Conservation (phyloP, 163 green algal genomes). For the Chlamydomonas reinhardtii region DNA sequence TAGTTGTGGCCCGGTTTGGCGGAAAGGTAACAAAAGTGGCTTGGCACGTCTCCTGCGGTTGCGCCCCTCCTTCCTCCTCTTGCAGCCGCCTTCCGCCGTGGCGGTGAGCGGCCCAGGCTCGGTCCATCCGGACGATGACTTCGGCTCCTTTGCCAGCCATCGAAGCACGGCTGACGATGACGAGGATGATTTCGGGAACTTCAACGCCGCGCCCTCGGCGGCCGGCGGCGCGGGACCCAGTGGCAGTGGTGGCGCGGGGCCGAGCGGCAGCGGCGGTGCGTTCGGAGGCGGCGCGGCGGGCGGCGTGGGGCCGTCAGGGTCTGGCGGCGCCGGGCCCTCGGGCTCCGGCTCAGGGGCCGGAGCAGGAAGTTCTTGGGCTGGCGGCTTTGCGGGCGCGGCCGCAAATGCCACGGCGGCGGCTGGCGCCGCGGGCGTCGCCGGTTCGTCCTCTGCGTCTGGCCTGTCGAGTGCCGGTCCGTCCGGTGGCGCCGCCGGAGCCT, state of each 20-base stretch:
- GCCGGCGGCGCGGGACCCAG: neutral
- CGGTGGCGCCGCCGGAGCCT: too few relatives aligned
- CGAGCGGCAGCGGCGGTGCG: neutral
- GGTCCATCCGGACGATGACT: constrained; percentile 47
- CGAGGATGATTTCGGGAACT: constrained; percentile 46
- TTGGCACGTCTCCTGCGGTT: too few relatives aligned
- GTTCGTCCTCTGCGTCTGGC: neutral
- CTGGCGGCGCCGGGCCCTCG: neutral
- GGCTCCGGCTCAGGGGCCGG: neutral
- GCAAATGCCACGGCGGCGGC: neutral
- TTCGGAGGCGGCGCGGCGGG: neutral
- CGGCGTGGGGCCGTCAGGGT: neutral
- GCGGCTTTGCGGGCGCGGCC: too few relatives aligned
- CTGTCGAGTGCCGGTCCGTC: neutral
- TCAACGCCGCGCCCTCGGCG: constrained; percentile 18
- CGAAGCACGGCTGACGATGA: constrained; percentile 46
- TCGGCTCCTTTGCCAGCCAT: constrained; percentile 48
- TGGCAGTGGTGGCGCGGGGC: neutral
- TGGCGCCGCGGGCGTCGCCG: neutral
- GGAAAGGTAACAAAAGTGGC: too few relatives aligned
- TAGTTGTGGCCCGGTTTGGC: too few relatives aligned
- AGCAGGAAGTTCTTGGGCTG: too few relatives aligned
- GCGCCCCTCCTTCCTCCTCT: too few relatives aligned
- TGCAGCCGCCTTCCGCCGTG: constrained; percentile 41
- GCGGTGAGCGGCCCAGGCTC: constrained; percentile 38